Evolutionary conservation across 2,329 filamentous ascomycete genomes (phyloP), one percentile per base, ranked within the genome.

Genomic region (Xylariales sp.): DNA sequence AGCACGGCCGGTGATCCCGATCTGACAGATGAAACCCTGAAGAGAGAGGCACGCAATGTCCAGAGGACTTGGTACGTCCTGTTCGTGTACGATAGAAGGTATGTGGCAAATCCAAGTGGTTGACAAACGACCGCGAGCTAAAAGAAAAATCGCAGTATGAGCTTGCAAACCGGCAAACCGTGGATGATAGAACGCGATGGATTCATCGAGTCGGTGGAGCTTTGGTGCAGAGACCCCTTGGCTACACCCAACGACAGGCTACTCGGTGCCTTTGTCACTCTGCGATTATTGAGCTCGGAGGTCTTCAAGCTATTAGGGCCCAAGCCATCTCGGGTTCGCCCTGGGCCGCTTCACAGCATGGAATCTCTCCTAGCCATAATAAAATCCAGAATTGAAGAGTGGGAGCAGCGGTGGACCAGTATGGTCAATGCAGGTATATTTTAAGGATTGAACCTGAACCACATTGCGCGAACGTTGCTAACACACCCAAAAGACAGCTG

Each of bases 41-140:
- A 47, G 12, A 49, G 55, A 29, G 51, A 61, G 38, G 42, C 44
- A 11, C 52, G 61, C 24, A 65, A 61, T 31, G 51, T 59, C 17
- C 58, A 65, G 23, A 47, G 62, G 27, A 60, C 56, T 3, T 65
- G 61, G 62, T 51, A 61, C 23, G 48, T 65, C 10, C 33, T 65
- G 7, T 65, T 65, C 45, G 57, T 65, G 0, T 66, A 65, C 42
- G 61, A 65, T 42, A 49, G 60, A 38, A 63, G 61, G 62, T 62
- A 47, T 25, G 51, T 39, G 4, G 4, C 12, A 6, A 7, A 4
- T 25, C 13, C 20, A 7, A 8, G 14, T 13, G 12, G 17, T 17
- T 4, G 12, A 7, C 18, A 6, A 13, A 21, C 5, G 19, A 14
- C 1, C 4, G 5, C 15, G 12, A 12, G 12, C 11, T 17, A 5